Evolutionary conservation across 1,284 basidiomycete genomes (phyloP).

Genomic region (Tilletia indica): DNA sequence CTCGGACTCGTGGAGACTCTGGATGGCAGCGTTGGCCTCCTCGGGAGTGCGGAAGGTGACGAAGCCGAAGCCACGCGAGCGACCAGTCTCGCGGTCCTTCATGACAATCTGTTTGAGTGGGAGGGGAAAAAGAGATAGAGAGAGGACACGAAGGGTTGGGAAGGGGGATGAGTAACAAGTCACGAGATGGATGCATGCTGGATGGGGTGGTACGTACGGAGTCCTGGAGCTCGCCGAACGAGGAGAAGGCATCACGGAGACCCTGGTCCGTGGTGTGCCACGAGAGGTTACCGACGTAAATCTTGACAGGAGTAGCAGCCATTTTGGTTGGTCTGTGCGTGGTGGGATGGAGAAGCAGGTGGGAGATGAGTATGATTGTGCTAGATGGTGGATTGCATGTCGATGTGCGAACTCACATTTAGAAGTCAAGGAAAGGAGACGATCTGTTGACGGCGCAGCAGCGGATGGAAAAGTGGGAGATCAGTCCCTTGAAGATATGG

Average conservation of each 20-base stretch:
- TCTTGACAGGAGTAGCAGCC: conserved; percentile 49
- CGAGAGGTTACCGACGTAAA: conserved; percentile 56
- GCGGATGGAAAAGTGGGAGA: too few species aligned
- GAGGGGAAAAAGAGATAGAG: neutral
- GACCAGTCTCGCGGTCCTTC: conserved; percentile 94
- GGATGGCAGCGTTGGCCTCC: conserved; percentile 80
- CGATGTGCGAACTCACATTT: too few species aligned
- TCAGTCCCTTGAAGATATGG: too few species aligned
- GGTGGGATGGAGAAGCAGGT: too few species aligned
- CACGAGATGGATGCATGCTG: neutral
- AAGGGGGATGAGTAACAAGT: neutral
- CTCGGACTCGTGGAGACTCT: conserved; percentile 80
- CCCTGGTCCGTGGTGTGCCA: conserved; percentile 56
- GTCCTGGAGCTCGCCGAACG: conserved; percentile 54
- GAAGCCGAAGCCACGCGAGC: conserved; percentile 88
- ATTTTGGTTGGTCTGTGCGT: neutral
- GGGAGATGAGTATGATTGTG: too few species aligned
- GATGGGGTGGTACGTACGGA: neutral
- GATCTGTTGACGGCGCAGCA: too few species aligned
- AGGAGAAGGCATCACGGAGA: conserved; percentile 52
- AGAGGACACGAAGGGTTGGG: neutral
- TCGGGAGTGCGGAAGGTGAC: conserved; percentile 61
- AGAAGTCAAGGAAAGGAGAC: too few species aligned
- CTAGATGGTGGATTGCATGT: too few species aligned
- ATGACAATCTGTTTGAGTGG: conserved; percentile 65